Conservation (phyloP, 345 rosid genomes). For the Mallotus nudiflorus region DNA sequence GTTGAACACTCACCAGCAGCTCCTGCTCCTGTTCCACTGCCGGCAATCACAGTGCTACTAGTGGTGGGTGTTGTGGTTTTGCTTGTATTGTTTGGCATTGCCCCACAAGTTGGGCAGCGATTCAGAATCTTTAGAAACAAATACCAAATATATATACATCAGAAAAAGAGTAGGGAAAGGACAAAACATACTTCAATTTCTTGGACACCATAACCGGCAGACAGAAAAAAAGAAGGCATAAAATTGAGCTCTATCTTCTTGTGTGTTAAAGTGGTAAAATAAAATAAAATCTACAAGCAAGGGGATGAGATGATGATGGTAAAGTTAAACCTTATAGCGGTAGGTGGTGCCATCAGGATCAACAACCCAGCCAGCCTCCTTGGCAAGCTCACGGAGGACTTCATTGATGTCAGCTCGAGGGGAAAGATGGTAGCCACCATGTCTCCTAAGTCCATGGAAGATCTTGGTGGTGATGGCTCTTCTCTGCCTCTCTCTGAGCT, state of each 20-base stretch:
- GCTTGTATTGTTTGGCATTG: constrained; percentile 15
- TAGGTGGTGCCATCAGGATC: constrained; percentile 54
- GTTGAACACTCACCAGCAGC: constrained; percentile 39
- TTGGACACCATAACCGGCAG: too few relatives aligned
- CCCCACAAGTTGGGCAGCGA: constrained; percentile 42
- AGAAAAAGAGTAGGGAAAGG: neutral
- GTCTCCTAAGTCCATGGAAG: constrained; percentile 46
- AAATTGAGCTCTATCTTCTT: too few relatives aligned
- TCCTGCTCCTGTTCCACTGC: constrained; percentile 18
- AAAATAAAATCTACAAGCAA: too few relatives aligned
- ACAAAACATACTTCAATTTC: neutral
- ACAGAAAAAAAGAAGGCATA: too few relatives aligned
- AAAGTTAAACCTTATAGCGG: constrained; percentile 29
- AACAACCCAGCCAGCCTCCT: constrained; percentile 54
- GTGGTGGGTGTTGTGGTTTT: constrained; percentile 30
- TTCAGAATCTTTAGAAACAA: constrained; percentile 19
- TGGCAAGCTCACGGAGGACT: constrained; percentile 50
- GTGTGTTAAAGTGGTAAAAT: too few relatives aligned
- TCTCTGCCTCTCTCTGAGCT: constrained; percentile 52
- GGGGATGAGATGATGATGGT: neutral
- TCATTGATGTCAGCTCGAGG: constrained; percentile 51
- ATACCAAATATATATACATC: neutral
- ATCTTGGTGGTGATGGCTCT: constrained; percentile 51
- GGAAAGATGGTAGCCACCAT: constrained; percentile 46
- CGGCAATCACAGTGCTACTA: constrained; percentile 31